Percentiles rank a stretch among this genome's conserved stretches.
These are phyloP conservation scores for Glutinoglossum americanum DNA, from an alignment of 495 filamentous ascomycete species.

Conservation along the genomic window DNA sequence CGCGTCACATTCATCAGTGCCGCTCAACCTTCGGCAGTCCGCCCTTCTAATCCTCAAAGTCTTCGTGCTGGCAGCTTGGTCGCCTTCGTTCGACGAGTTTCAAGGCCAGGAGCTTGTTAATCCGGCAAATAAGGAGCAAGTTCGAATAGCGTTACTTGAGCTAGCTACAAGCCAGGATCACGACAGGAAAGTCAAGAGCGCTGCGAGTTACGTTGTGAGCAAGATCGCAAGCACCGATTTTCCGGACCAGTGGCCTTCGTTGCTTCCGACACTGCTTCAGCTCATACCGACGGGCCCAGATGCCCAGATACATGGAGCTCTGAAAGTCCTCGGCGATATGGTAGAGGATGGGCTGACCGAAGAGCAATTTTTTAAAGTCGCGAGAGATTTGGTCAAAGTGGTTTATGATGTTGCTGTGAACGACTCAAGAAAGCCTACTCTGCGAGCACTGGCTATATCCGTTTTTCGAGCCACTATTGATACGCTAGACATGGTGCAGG, in stretches of 20 bases:
- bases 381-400: constrained; percentile 58
- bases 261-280: constrained; percentile 60
- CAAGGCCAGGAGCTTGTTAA: constrained; percentile 35
- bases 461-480: constrained; percentile 85
- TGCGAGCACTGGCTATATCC: constrained; percentile 64
- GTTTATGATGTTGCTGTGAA: constrained; percentile 67
- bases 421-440: constrained; percentile 42
- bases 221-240: constrained; percentile 91
- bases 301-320: constrained; percentile 63
- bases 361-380: constrained; percentile 78
- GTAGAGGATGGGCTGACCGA: constrained; percentile 86
- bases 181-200: constrained; percentile 65
- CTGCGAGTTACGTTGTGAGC: constrained; percentile 77
- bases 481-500: constrained; percentile 85
- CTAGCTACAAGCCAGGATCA: constrained; percentile 54
- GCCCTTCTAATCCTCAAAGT: constrained; percentile 60
- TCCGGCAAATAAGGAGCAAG: constrained; percentile 47
- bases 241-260: constrained; percentile 75
- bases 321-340: constrained; percentile 71
- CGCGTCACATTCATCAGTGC: constrained; percentile 45
- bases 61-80: constrained; percentile 68
- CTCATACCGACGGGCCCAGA: constrained; percentile 52
- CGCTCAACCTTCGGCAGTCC: constrained; percentile 56
- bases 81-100: constrained; percentile 40
- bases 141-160: constrained; percentile 47